Evolutionary conservation across 192 early-diverging fungal species (phyloP).

Genomic region (Oehlia diaphana): DNA sequence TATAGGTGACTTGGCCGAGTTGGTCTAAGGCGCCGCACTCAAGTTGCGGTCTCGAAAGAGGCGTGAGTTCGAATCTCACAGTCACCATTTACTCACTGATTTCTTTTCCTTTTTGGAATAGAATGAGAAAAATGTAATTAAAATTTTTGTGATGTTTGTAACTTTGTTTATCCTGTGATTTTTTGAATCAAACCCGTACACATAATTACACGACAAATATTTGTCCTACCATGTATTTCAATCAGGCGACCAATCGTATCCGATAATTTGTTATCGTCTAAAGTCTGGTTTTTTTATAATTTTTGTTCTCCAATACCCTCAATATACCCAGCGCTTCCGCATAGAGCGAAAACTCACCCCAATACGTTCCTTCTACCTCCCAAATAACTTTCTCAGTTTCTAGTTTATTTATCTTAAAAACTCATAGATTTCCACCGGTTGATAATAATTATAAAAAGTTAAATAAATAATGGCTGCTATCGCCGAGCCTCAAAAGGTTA

Average conservation of each 20-base stretch:
- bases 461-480: constrained; percentile 11
- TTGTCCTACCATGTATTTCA: constrained; percentile 7
- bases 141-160: background rate
- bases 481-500: constrained; percentile 30
- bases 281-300: background rate
- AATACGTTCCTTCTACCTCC: constrained; percentile 22
- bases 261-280: background rate
- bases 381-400: background rate
- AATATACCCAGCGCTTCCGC: background rate
- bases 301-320: background rate
- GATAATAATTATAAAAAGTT: background rate
- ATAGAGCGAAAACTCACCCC: constrained; percentile 19
- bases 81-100: constrained; percentile 36
- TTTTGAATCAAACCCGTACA: background rate
- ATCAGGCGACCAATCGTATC: background rate
- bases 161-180: too few relatives aligned
- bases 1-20: constrained; percentile 60
- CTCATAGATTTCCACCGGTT: background rate
- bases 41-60: constrained; percentile 82
- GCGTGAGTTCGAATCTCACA: constrained; percentile 74
- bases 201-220: background rate
- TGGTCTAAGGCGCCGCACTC: constrained; percentile 81
- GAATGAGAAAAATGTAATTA: background rate
- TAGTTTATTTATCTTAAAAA: background rate
- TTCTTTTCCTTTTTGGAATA: background rate